Evolutionary conservation across 139 green algal genomes (phyloP).

Genomic region (Edaphochlamys debaryana): DNA sequence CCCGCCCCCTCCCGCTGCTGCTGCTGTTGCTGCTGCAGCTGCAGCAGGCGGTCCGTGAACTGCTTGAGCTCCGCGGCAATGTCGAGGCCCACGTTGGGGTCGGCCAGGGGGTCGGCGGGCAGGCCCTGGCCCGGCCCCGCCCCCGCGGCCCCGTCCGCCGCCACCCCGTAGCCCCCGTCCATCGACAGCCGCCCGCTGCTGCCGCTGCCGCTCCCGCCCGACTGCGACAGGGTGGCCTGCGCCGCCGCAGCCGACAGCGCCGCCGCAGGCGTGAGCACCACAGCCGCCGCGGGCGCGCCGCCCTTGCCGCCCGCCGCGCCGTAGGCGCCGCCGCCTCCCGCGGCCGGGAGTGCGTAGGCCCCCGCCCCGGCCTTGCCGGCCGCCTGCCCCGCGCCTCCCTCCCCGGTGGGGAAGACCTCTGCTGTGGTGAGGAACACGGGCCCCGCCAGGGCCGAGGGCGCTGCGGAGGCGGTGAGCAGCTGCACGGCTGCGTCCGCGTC

Average conservation of each 20-base stretch:
- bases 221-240: too few relatives aligned
- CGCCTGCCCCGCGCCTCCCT: neutral
- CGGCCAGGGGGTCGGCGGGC: constrained; percentile 11
- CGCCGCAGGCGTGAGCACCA: too few relatives aligned
- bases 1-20: constrained; percentile 1
- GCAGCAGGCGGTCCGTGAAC: constrained; percentile 34
- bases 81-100: constrained; percentile 16
- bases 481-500: constrained; percentile 38
- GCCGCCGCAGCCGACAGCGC: too few relatives aligned
- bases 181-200: too few relatives aligned
- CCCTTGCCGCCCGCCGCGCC: too few relatives aligned
- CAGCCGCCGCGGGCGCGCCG: too few relatives aligned
- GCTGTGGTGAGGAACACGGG: constrained; percentile 20
- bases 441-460: constrained; percentile 13
- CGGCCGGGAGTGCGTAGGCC: neutral
- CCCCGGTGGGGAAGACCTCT: neutral
- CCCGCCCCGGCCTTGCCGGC: neutral
- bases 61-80: constrained; percentile 39
- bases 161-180: neutral
- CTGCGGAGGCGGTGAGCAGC: constrained; percentile 20
- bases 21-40: constrained; percentile 43
- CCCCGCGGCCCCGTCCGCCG: neutral
- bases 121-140: neutral
- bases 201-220: too few relatives aligned
- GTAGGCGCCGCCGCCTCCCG: too few relatives aligned